Percentiles rank a stretch among this genome's conserved stretches.
Evolutionary conservation across 345 rosid species (phyloP).

Genomic region (Corchorus olitorius): DNA sequence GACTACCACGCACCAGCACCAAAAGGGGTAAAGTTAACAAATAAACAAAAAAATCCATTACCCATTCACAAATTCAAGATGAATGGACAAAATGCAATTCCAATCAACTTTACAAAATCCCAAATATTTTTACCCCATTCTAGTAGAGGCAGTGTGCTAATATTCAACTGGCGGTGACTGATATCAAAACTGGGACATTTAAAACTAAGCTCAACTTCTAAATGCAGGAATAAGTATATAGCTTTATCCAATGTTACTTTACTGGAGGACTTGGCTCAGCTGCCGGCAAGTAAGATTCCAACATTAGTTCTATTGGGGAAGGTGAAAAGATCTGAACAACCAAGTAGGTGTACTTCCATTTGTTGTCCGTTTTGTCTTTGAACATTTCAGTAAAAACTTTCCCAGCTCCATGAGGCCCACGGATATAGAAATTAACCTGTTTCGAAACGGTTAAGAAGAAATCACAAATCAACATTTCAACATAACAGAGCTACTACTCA

Average conservation of each 20-base stretch:
- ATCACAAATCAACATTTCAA: neutral
- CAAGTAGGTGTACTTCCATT: constrained; percentile 88
- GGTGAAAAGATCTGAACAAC: constrained; percentile 80
- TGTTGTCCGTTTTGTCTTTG: constrained; percentile 76
- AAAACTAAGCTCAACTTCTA: constrained; percentile 16
- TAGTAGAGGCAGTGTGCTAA: neutral
- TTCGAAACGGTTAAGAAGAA: constrained; percentile 6
- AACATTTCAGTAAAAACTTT: constrained; percentile 90
- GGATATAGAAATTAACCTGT: constrained; percentile 78
- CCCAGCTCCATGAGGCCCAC: constrained; percentile 96
- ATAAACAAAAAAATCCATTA: neutral
- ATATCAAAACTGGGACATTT: constrained; percentile 11
- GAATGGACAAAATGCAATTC: constrained; percentile 3
- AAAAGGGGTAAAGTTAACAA: neutral
- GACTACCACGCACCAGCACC: neutral
- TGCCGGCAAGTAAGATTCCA: constrained; percentile 86
- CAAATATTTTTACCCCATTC: neutral
- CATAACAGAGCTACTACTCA: neutral
- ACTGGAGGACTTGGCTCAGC: neutral
- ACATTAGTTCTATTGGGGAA: constrained; percentile 62
- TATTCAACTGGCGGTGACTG: neutral
- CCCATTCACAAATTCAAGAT: neutral
- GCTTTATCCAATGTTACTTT: neutral
- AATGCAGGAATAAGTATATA: neutral
- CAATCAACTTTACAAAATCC: constrained; percentile 3